phyloP scores from a whole-genome alignment of 768 basidiomycete species.

The Mycena olivaceomarginata region DNA sequence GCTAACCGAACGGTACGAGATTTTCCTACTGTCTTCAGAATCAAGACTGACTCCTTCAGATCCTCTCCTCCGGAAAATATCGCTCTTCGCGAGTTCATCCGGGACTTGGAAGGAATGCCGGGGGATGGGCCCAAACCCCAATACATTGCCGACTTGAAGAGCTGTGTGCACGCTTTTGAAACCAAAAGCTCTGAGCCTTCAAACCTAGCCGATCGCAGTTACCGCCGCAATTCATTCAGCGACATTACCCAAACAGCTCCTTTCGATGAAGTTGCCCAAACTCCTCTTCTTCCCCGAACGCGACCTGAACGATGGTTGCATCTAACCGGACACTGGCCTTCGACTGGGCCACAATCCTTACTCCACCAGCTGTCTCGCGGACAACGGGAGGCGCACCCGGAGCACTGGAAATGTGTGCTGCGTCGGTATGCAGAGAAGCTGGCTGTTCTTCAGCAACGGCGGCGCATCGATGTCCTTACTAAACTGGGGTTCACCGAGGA shows the following conservation, averaged over 20 bases:
- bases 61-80: neutral
- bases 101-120: neutral
- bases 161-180: conserved; percentile 27
- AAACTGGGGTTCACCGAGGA: conserved; percentile 1
- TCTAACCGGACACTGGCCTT: conserved; percentile 29
- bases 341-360: conserved; percentile 9
- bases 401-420: conserved; percentile 4
- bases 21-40: neutral
- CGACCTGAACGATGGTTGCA: neutral
- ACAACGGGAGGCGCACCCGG: neutral
- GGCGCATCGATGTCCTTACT: neutral
- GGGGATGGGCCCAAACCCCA: conserved; percentile 10
- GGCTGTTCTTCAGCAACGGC: neutral
- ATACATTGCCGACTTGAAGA: conserved; percentile 15
- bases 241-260: neutral
- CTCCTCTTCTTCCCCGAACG: neutral
- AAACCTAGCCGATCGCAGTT: neutral
- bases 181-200: neutral
- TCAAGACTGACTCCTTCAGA: neutral
- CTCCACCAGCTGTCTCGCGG: conserved; percentile 25
- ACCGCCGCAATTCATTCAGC: neutral
- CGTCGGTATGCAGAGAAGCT: conserved; percentile 18
- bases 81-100: conserved; percentile 10
- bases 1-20: neutral
- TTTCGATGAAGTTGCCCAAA: neutral